Evolutionary conservation across 2,329 filamentous ascomycete genomes (phyloP).

Genomic region (Thelonectria blattea): DNA sequence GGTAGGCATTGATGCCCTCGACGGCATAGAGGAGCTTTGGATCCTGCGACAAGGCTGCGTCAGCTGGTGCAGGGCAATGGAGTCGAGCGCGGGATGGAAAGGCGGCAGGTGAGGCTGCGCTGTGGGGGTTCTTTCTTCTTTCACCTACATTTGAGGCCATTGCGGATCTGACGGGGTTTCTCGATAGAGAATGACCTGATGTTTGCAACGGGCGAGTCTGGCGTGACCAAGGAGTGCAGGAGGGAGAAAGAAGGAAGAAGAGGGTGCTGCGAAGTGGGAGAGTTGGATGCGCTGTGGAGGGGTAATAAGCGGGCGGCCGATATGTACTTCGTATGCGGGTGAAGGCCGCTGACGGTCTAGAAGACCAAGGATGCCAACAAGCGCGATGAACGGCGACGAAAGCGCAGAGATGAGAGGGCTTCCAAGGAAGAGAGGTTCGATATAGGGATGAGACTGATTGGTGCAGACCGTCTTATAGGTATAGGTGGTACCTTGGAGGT

Average conservation of each 20-base stretch:
- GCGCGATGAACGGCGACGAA: conserved; percentile 31
- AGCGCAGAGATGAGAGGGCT: background rate
- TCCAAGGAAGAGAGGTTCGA: background rate
- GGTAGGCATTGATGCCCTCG: conserved; percentile 87
- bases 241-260: conserved; percentile 4
- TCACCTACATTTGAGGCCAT: conserved; percentile 44
- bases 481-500: background rate
- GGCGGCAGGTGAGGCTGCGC: background rate
- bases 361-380: conserved; percentile 20
- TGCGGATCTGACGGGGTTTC: conserved; percentile 1
- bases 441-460: background rate
- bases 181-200: background rate
- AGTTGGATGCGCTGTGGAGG: conserved; percentile 5
- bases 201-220: background rate
- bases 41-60: conserved; percentile 47
- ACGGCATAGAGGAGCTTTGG: conserved; percentile 74
- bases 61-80: conserved; percentile 14
- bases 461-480: background rate
- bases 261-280: background rate
- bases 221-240: background rate
- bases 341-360: conserved; percentile 1
- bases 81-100: conserved; percentile 20
- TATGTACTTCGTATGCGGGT: conserved; percentile 9
- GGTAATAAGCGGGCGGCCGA: conserved; percentile 14
- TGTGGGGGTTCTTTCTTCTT: background rate